Base-by-base conservation (phyloP, 768 basidiomycete genomes). In the Phylloporus sp. region DNA sequence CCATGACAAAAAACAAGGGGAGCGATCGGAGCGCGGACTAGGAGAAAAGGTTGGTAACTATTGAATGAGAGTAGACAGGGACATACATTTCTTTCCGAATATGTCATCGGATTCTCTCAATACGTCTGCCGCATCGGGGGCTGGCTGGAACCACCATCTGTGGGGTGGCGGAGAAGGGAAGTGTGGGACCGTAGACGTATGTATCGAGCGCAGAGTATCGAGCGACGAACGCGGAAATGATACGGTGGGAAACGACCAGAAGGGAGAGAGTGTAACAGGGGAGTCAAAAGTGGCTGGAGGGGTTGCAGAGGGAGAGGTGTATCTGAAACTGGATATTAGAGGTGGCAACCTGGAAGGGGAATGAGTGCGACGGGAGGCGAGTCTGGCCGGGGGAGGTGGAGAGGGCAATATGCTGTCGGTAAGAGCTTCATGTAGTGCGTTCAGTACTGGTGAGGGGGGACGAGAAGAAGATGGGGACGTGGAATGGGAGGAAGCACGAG, bases 1-100 rank as follows among this genome's bases (percentile, higher is more conserved):
- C 95, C 95, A 64, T 98, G 95, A 59, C 95, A 98, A 70, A 98
- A 97, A 2, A 98, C 87, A 40, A 97, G 71, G 0, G 95, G 95
- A 56, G 91, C 82, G 52, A 80, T 80, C 0, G 95, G 87, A 1
- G 90, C 76, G 5, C 80, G 79, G 63, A 95, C 90, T 92, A 66
- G 6, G 23, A 16, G 23, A 54, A 5, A 29, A 24, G 23, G 45
- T 56, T 49, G 35, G 11, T 26, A 20, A 38, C 29, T 10, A 18
- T 39, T 18, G 38, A 52, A 56, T 50, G 41, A 24, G 18, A 26
- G 20, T 35, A 41, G 47, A 27, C 18, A 28, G 6, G 49, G 20
- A 76, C 80, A 56, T 55, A 88, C 89, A 89, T 68, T 87, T 88
- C 56, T 75, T 76, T 15, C 67, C 57, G 4, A 81, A 68, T 29